Base-by-base conservation (phyloP, 768 basidiomycete genomes). In the Tephrocybe sp. region DNA sequence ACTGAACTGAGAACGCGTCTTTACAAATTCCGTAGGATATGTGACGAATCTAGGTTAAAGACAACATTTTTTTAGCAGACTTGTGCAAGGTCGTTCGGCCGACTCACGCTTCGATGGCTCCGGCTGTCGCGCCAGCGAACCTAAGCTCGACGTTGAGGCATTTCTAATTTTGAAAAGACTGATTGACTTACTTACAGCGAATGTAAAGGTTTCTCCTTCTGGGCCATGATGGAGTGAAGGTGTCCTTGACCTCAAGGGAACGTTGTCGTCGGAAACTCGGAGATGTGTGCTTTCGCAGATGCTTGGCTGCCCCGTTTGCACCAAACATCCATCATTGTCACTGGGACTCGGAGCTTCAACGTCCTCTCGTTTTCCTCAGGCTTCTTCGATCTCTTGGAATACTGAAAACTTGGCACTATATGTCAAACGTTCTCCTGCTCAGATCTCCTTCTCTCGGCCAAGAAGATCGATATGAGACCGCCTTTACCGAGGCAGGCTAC, bases 1-100 rank as follows among this genome's bases (percentile, higher is more conserved):
- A 35, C 87, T 82, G 56, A 98, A 97, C 69, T 98, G 96, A 2
- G 91, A 84, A 30, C 92, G 82, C 13, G 96, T 98, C 71, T 98
- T 98, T 43, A 96, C 86, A 60, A 84, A 95, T 65, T 98, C 93
- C 0, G 89, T 86, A 1, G 92, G 92, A 58, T 92, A 96, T 16
- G 90, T 95, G 54, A 88, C 69, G 69, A 89, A 88, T 52, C 89
- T 91, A 22, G n/a, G 21, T 64, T 47, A 59, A 37, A 18, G n/a
- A 46, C 63, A 67, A 53, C 69, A 73, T 60, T 7, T 7, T 30
- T 30, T 19, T 7, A 19, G 5, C 36, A 63, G 69, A 59, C 64
- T 53, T 54, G 58, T 78, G 60, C 72, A 68, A 52, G 51, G 35
- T 59, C 38, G 49, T 43, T 44, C 34, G 13, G 42, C 43, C 35